Percentiles rank a stretch among this genome's conserved stretches.
Conservation (phyloP, 441 rosid species). For the Arabidopsis hybrid region DNA sequence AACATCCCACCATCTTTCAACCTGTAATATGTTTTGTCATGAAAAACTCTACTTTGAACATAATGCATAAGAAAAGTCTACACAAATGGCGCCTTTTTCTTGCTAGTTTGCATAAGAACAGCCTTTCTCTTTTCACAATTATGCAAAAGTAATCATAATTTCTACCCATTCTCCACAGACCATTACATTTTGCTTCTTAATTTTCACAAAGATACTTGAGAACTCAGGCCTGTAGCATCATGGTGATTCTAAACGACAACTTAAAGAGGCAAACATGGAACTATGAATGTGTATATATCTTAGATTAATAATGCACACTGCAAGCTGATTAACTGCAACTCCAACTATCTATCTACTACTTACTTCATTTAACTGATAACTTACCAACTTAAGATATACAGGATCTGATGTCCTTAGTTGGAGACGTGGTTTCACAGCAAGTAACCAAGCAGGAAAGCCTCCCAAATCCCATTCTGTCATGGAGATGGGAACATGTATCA, state of each 20-base stretch:
- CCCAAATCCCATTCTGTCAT: conserved; percentile 97
- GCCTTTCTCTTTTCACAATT: neutral
- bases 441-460: conserved; percentile 95
- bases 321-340: neutral
- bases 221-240: neutral
- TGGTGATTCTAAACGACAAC: neutral
- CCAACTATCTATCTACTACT: neutral
- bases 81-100: neutral
- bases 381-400: conserved; percentile 73
- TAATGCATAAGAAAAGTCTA: neutral
- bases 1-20: conserved; percentile 86
- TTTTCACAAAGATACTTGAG: neutral
- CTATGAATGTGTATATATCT: neutral
- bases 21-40: conserved; percentile 55
- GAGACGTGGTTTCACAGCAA: conserved; percentile 70
- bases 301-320: too few relatives aligned
- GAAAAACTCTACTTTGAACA: conserved; percentile 28
- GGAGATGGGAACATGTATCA: conserved; percentile 3
- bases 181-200: neutral
- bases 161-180: conserved; percentile 1
- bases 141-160: neutral
- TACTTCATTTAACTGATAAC: conserved; percentile 19
- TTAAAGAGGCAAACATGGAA: neutral
- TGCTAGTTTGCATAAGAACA: neutral
- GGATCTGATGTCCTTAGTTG: conserved; percentile 83